Evolutionary conservation across 1,284 basidiomycete species (phyloP).

Genomic region (Crucibulum cyathiforme): DNA sequence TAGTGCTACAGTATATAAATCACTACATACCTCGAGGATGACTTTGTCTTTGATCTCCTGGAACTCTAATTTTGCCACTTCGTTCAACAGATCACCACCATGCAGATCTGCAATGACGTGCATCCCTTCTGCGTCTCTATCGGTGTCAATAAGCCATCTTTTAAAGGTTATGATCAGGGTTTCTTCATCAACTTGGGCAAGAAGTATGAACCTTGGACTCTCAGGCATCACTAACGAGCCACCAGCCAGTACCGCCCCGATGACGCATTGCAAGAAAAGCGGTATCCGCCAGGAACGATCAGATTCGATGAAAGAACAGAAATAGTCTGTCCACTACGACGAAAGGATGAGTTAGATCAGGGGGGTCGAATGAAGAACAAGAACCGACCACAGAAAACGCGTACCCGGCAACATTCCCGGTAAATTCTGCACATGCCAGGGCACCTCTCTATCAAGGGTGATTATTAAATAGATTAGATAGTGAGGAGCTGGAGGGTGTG

Average conservation of each 20-base stretch:
- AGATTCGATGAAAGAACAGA: constrained; percentile 83
- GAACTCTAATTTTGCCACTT: constrained; percentile 80
- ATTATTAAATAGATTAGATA: constrained; percentile 1
- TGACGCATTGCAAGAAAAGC: constrained; percentile 81
- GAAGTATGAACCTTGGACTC: constrained; percentile 72
- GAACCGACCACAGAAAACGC: constrained; percentile 82
- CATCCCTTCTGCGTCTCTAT: constrained; percentile 85
- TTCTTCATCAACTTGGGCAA: not conserved
- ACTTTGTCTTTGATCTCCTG: constrained; percentile 91
- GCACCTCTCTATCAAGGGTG: constrained; percentile 69
- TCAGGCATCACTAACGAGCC: constrained; percentile 92
- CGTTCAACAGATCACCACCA: constrained; percentile 78
- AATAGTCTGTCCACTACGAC: constrained; percentile 88
- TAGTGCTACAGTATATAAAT: not conserved
- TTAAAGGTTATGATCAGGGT: not conserved
- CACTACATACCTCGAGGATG: constrained; percentile 63
- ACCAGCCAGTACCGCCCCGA: constrained; percentile 79
- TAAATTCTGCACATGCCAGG: constrained; percentile 95
- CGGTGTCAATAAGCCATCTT: constrained; percentile 90
- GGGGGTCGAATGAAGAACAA: constrained; percentile 8
- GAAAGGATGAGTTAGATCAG: not conserved
- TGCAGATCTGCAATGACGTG: constrained; percentile 87
- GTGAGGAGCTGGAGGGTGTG: constrained; percentile 4
- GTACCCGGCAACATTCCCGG: constrained; percentile 90
- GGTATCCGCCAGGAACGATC: constrained; percentile 83